Base-by-base conservation (phyloP, 2,329 filamentous ascomycete genomes). In the Phaeosphaeriaceae sp. region DNA sequence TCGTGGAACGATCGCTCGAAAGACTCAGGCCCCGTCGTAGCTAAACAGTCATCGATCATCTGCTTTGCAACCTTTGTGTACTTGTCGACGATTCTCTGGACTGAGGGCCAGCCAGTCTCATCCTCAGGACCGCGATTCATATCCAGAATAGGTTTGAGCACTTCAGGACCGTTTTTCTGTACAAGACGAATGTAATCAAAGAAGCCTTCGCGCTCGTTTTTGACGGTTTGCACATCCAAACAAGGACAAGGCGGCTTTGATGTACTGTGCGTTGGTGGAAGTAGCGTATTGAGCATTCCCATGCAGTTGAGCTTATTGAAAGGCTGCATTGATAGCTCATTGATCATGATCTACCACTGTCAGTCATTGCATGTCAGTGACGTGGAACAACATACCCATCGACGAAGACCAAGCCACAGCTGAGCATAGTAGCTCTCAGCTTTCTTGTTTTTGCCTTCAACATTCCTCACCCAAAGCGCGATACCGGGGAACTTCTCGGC, bases 261-360 rank as follows among this genome's bases (percentile, higher is more conserved):
- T 25, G 58, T 53, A 20, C 57, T 65, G 19, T 79, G 79, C 44
- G 84, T 79, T 1, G 88, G 86, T 7, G 88, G 88, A 62, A 89
- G 86, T 27, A 90, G 79, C 10, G 87, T 89, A 76, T 90, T 90
- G 51, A 90, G 83, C 83, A 90, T 87, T 53, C 86, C 88, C 62
- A 89, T 81, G 69, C 87, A 88, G 71, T 89, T 89, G 67, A 84
- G 81, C 72, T 88, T 88, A 78, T 86, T 86, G 75, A 87, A 88
- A 0, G 86, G 86, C 31, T 82, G 78, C 27, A 88, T 78, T 24
- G 86, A 84, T 66, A 90, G 82, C 66, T 89, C 87, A 66, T 89
- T 89, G 74, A 89, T 84, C 69, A 90, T 76, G 57, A 86, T 85
- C 85, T 87, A 57, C 22, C 25, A 44, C 27, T 40, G 7, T 11